Evolutionary conservation across 345 rosid genomes (phyloP).

Genomic region (Schrenkiella parvula): DNA sequence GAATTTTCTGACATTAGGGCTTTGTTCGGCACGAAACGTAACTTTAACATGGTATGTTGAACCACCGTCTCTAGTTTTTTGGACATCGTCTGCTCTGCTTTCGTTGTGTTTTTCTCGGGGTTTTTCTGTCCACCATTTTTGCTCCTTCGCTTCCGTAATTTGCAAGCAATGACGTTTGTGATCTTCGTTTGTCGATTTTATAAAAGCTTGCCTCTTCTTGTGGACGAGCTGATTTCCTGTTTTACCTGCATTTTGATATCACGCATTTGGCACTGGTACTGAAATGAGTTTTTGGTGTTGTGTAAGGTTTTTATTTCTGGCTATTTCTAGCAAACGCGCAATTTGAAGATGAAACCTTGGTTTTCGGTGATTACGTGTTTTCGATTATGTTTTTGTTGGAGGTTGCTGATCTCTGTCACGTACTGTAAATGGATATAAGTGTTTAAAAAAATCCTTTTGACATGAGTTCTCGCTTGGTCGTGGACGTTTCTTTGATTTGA

Average conservation of each 20-base stretch:
- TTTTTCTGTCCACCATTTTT: not conserved
- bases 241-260: slow-evolving; percentile 27
- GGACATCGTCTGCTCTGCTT: not conserved
- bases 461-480: slow-evolving; percentile 2
- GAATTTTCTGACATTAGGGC: not conserved
- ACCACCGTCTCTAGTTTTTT: not conserved
- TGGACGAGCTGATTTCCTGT: not conserved
- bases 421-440: not conserved
- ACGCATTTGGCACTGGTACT: slow-evolving; percentile 21
- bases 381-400: not conserved
- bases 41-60: slow-evolving; percentile 1
- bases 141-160: slow-evolving; percentile 22
- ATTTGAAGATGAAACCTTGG: not conserved
- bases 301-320: not conserved
- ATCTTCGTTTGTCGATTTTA: not conserved
- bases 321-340: not conserved
- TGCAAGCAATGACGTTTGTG: slow-evolving; percentile 8
- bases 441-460: not conserved
- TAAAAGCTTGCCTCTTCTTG: not conserved
- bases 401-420: not conserved
- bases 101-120: not conserved
- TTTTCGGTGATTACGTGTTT: not conserved
- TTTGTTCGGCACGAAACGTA: not conserved
- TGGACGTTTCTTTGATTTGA: not conserved
- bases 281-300: slow-evolving; percentile 13